phyloP scores from a whole-genome alignment of 192 early-diverging fungal species.

The Chytriomyces sp. region DNA sequence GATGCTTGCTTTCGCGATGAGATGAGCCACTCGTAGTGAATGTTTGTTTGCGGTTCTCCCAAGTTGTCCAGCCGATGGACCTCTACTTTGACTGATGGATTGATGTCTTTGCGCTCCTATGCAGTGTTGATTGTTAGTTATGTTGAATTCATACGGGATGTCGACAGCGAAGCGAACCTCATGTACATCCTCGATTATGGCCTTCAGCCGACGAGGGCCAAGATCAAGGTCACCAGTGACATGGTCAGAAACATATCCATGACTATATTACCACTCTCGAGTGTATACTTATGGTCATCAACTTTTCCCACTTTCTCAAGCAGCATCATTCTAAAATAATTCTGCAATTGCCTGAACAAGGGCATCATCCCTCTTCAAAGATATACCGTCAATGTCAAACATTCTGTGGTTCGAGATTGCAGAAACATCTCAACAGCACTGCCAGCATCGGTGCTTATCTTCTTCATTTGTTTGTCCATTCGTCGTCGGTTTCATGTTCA shows the following conservation, averaged over 20 bases:
- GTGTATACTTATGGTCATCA: no score
- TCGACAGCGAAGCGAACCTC: not conserved
- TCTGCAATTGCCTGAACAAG: no score
- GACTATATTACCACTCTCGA: slow-evolving; percentile 40
- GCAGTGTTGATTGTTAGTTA: slow-evolving; percentile 1
- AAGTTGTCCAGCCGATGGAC: slow-evolving; percentile 30
- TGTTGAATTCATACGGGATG: not conserved
- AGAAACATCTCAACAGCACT: no score
- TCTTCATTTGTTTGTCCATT: no score
- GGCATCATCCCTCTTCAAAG: no score
- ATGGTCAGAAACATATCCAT: slow-evolving; percentile 46
- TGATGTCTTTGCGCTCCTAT: not conserved
- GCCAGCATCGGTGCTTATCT: no score
- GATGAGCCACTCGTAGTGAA: slow-evolving; percentile 34
- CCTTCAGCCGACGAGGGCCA: slow-evolving; percentile 16
- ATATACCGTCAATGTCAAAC: no score
- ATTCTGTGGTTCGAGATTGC: no score
- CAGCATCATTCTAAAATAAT: no score
- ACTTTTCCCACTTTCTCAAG: no score
- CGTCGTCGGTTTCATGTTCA: no score
- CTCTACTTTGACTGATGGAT: slow-evolving; percentile 30
- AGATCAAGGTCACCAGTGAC: slow-evolving; percentile 27
- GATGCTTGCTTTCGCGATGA: slow-evolving; percentile 6
- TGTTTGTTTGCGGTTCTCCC: slow-evolving; percentile 12
- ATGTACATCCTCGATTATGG: slow-evolving; percentile 18